These are phyloP conservation scores for Sporothrix pallida DNA, from an alignment of 2,329 filamentous ascomycete genomes.

Conservation along the genomic window DNA sequence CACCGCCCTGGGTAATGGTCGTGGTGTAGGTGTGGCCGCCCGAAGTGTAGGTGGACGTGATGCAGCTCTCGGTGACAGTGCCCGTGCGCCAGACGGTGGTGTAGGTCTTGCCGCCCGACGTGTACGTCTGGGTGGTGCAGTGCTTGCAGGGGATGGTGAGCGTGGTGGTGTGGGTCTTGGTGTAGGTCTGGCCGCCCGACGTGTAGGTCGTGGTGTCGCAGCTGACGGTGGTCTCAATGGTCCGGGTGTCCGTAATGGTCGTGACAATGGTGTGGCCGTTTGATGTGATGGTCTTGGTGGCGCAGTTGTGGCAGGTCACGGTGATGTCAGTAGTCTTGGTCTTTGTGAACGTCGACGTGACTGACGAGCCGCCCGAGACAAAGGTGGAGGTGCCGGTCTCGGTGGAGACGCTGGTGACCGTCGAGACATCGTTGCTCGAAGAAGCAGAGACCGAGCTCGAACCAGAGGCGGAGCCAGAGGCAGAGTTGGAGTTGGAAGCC, in stretches of 20 bases:
- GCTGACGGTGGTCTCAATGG: conserved; percentile 30
- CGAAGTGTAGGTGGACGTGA: conserved; percentile 26
- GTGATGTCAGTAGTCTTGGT: conserved; percentile 25
- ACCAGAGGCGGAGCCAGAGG: not conserved
- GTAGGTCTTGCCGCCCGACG: conserved; percentile 28
- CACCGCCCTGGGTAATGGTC: conserved; percentile 22
- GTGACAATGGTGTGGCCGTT: conserved; percentile 12
- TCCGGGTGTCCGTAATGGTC: conserved; percentile 26
- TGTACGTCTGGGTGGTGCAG: conserved; percentile 32
- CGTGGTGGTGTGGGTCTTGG: conserved; percentile 26
- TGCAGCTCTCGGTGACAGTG: conserved; percentile 19
- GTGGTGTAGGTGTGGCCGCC: conserved; percentile 33
- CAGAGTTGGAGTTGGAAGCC: not conserved
- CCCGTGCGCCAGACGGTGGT: conserved; percentile 22
- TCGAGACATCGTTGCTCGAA: not conserved
- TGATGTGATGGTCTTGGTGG: conserved; percentile 19
- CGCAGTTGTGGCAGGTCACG: conserved; percentile 28
- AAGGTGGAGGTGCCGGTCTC: conserved; percentile 20
- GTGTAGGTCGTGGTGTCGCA: conserved; percentile 25
- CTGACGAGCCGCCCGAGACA: not conserved
- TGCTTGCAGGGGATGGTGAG: conserved; percentile 25
- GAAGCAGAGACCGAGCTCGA: not conserved
- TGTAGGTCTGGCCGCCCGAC: conserved; percentile 29
- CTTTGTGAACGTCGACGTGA: conserved; percentile 20
- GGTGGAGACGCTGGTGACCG: conserved; percentile 12